Base-by-base conservation (phyloP, 768 basidiomycete genomes). In the Suillus bovinus region DNA sequence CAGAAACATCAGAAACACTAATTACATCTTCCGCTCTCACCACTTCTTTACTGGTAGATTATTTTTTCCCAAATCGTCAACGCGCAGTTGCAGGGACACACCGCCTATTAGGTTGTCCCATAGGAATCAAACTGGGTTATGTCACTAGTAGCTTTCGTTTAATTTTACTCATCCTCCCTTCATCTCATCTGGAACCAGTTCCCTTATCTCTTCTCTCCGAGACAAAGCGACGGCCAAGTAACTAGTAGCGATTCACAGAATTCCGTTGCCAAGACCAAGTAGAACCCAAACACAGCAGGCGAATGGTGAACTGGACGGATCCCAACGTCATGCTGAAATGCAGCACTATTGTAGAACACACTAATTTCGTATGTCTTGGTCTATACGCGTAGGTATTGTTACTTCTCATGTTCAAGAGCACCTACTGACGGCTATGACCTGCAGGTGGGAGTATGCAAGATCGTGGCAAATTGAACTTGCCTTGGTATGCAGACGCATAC, bases 281-380 rank as follows among this genome's bases (percentile, higher is more conserved):
- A 24, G 22, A 4, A 4, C 24, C 17, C 24, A 24, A 27, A 56
- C 17, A 27, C 36, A 4, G 24, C 38, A 29, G 9, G 27, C 11
- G 55, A 39, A 56, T 56, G 55, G 55, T 56, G 38, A 56, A 56
- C 38, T 56, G 55, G 55, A 0, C 24, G 24, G 55, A 56, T 56
- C 11, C 38, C 55, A 1, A 29, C 2, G 36, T 56, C 55, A 13
- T 56, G 5, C 13, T 27, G 27, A 1, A 27, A 16, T 56, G 55
- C 38, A 11, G 55, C 55, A 39, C 0, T 17, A 39, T 56, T 5
- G 6, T 39, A 38, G 38, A 20, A 20, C 38, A n/a, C 24, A 1
- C 14, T 17, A 56, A 56, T 56, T 39, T 29, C 1, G 1, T 56
- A 6, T 39, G 22, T 10, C 33, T 56, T 6, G 55, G 55, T 27